phyloP scores from a whole-genome alignment of 768 basidiomycete species.

The Agrocybe chaxingu region DNA sequence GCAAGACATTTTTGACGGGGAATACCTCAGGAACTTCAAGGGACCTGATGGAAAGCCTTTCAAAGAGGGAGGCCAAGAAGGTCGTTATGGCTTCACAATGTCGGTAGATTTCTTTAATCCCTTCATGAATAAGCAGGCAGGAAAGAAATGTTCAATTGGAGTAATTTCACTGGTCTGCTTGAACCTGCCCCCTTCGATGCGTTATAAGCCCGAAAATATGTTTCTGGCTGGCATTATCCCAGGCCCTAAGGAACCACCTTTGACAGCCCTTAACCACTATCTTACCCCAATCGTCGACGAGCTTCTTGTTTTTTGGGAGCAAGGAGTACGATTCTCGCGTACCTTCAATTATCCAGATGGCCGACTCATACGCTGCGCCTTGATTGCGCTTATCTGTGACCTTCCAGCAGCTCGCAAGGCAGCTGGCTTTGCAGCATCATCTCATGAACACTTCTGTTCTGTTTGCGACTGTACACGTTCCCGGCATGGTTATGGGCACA shows the following conservation, averaged over 20 bases:
- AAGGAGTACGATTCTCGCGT: conserved; percentile 24
- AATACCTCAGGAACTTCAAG: conserved; percentile 20
- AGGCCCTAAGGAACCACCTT: conserved; percentile 33
- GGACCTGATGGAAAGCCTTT: conserved; percentile 23
- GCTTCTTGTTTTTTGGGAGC: conserved; percentile 28
- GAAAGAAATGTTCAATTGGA: conserved; percentile 20
- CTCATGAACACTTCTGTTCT: conserved; percentile 20
- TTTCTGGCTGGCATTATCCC: conserved; percentile 36
- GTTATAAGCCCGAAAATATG: conserved; percentile 34
- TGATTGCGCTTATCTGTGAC: conserved; percentile 33
- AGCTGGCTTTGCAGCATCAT: conserved; percentile 19
- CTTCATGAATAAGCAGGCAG: conserved; percentile 24
- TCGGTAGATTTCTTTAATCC: conserved; percentile 36
- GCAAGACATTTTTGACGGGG: conserved; percentile 25
- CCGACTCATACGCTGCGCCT: conserved; percentile 20
- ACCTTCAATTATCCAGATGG: conserved; percentile 23
- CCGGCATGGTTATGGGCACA: conserved; percentile 14
- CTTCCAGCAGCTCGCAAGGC: conserved; percentile 29
- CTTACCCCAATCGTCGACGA: conserved; percentile 35
- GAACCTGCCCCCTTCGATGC: conserved; percentile 30
- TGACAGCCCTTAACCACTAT: conserved; percentile 32
- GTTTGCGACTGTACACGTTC: conserved; percentile 16
- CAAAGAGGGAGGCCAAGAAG: conserved; percentile 8
- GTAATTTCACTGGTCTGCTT: conserved; percentile 29
- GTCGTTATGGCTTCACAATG: conserved; percentile 26